Base-by-base conservation (phyloP, 345 rosid species). In the Microthlaspi erraticum region DNA sequence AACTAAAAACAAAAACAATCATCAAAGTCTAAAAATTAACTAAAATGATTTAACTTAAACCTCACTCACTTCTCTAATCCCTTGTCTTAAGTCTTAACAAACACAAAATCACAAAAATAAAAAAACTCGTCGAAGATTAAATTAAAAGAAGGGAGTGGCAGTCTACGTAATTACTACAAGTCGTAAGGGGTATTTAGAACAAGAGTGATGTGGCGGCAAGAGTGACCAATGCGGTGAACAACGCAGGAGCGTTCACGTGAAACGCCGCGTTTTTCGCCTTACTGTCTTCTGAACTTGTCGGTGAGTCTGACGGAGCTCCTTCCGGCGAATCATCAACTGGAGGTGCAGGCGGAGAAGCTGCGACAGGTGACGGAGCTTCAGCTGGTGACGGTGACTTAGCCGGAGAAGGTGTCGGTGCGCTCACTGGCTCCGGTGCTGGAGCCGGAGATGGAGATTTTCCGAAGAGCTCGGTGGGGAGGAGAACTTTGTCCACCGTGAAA, bases 321-420 rank as follows among this genome's bases (percentile, higher is more conserved):
- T 12, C 89, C 1, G 94, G 92, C 32, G 97, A 72, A 4, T 68
- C 71, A 2, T 79, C 87, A 2, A 1, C 9, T 0, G 93, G 94
- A 14, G 95, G 98, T 3, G 96, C 91, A 1, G 96, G 98, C 5
- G 97, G 97, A 9, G 97, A 91, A 3, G 96, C 88, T 0, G 78
- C 83, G 5, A 55, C 46, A 0, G 96, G 96, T 5, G 93, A 81
- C 6, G 97, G 96, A 1, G 81, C 90, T 43, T 86, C 85, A 6
- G 50, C 56, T 44, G 50, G 71, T 45, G 61, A 36, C 31, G 69
- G 61, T 19, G 62, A 19, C 64, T 38, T 59, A 59, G 42, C 78
- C 10, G 64, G 64, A 5, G 77, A 62, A 1, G 85, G 88, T 6
- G 87, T 38, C 4, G 92, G 89, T 36, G 85, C 68, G 0, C 86